A percentile compares a stretch with the other conserved stretches of the same genome.
These are phyloP conservation scores for Vitis hybrid DNA, from an alignment of 177 flowering plant genomes.

Conservation along the genomic window DNA sequence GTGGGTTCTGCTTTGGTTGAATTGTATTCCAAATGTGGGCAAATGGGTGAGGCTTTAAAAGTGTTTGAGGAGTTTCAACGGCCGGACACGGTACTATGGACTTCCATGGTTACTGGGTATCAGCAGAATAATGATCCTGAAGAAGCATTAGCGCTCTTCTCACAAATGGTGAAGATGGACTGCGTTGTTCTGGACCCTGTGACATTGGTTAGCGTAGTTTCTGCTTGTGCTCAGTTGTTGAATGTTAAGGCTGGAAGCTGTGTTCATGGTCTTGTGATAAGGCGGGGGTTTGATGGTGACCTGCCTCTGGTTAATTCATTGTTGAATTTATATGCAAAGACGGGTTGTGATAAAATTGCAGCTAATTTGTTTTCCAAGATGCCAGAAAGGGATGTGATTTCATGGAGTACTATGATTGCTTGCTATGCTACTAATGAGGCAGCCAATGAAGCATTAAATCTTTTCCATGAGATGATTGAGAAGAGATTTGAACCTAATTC, in stretches of 20 bases:
- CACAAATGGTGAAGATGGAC: conserved; percentile 34
- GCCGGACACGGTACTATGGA: conserved; percentile 66
- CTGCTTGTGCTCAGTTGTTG: conserved; percentile 46
- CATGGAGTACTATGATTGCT: conserved; percentile 68
- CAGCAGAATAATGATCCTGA: conserved; percentile 43
- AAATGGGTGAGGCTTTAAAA: conserved; percentile 39
- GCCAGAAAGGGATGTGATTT: conserved; percentile 51
- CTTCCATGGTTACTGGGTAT: conserved; percentile 57
- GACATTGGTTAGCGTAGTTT: conserved; percentile 54
- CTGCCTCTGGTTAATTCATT: conserved; percentile 44
- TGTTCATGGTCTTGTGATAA: conserved; percentile 48
- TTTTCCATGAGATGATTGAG: conserved; percentile 53
- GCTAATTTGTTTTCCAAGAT: conserved; percentile 41
- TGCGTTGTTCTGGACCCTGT: conserved; percentile 33
- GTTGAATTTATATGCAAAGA: conserved; percentile 59
- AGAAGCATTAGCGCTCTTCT: conserved; percentile 42
- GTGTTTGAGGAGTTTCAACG: conserved; percentile 47
- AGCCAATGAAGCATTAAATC: conserved; percentile 41
- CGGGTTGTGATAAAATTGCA: conserved; percentile 33
- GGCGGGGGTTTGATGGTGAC: conserved; percentile 30
- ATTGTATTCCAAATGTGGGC: conserved; percentile 52
- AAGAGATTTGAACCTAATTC: conserved; percentile 39
- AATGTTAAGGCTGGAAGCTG: conserved; percentile 36
- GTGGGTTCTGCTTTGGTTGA: conserved; percentile 60
- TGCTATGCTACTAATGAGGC: conserved; percentile 49